These are phyloP conservation scores for Xylariaceae sp. DNA, from an alignment of 2,329 filamentous ascomycete genomes.

Conservation along the genomic window DNA sequence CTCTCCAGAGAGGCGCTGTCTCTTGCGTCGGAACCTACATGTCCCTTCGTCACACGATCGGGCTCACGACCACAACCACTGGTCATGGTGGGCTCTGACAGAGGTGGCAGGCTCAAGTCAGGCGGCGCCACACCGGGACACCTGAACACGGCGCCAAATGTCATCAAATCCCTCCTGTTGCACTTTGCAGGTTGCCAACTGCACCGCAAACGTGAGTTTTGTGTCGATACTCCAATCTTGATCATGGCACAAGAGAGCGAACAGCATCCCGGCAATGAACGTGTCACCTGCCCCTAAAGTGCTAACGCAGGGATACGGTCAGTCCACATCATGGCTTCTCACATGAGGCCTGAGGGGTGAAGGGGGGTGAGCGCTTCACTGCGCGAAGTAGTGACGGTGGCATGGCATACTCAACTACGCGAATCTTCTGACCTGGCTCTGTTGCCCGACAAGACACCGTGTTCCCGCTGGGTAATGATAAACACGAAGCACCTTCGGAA, in stretches of 20 bases:
- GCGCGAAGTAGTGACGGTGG: background rate
- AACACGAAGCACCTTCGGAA: slow-evolving; percentile 39
- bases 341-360: background rate
- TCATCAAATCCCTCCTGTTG: slow-evolving; percentile 60
- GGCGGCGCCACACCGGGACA: slow-evolving; percentile 17
- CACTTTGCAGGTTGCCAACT: slow-evolving; percentile 65
- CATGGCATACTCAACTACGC: slow-evolving; percentile 56
- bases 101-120: slow-evolving; percentile 1
- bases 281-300: slow-evolving; percentile 72
- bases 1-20: background rate
- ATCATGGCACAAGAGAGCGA: slow-evolving; percentile 48
- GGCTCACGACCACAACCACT: background rate
- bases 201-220: slow-evolving; percentile 58
- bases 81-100: background rate
- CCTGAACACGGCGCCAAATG: slow-evolving; percentile 34
- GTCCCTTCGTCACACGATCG: background rate
- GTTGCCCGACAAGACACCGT: slow-evolving; percentile 41
- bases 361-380: slow-evolving; percentile 2
- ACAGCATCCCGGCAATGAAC: slow-evolving; percentile 69
- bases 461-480: slow-evolving; percentile 32
- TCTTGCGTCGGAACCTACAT: background rate
- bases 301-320: slow-evolving; percentile 35
- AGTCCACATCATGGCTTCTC: background rate
- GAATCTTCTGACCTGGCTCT: slow-evolving; percentile 31
- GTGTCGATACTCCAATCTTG: slow-evolving; percentile 43